These are phyloP conservation scores for Penicillium sp. DNA, from an alignment of 2,329 filamentous ascomycete species.

Conservation along the genomic window DNA sequence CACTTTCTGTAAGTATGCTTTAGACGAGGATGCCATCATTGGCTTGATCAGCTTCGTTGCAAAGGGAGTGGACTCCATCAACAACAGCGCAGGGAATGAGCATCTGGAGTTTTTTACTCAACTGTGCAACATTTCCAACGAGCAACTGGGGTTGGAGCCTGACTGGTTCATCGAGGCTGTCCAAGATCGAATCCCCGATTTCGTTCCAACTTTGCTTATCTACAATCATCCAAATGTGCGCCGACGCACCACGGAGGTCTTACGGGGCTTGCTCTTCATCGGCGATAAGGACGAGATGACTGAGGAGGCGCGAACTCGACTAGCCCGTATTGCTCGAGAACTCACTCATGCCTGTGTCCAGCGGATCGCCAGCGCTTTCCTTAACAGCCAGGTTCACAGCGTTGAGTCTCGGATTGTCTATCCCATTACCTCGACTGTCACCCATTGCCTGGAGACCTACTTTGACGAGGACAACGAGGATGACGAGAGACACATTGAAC, in stretches of 20 bases:
- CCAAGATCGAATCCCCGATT: slow-evolving; percentile 53
- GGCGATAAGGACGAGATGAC: slow-evolving; percentile 33
- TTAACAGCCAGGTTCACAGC: slow-evolving; percentile 32
- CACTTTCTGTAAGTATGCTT: slow-evolving; percentile 57
- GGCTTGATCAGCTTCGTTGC: slow-evolving; percentile 50
- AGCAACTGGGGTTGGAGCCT: slow-evolving; percentile 41
- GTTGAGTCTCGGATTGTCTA: slow-evolving; percentile 47
- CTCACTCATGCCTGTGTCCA: slow-evolving; percentile 42
- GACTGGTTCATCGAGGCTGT: slow-evolving; percentile 44
- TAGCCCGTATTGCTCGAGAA: slow-evolving; percentile 40
- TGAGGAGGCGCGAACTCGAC: slow-evolving; percentile 36
- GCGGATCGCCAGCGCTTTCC: slow-evolving; percentile 41
- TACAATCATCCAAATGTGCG: slow-evolving; percentile 56
- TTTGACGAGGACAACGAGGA: slow-evolving; percentile 45
- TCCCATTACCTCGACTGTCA: slow-evolving; percentile 45
- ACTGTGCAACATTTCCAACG: slow-evolving; percentile 55
- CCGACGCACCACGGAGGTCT: slow-evolving; percentile 51
- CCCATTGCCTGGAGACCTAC: slow-evolving; percentile 47
- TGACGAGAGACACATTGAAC: slow-evolving; percentile 41
- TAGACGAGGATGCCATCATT: slow-evolving; percentile 45
- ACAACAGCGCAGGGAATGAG: slow-evolving; percentile 54
- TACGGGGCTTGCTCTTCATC: slow-evolving; percentile 52
- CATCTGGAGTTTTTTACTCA: slow-evolving; percentile 60
- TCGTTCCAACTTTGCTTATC: slow-evolving; percentile 60
- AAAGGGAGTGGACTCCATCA: slow-evolving; percentile 56